A percentile compares a stretch with the other conserved stretches of the same genome.
These are phyloP conservation scores for Saccharomyces hybrid DNA, from an alignment of 1,139 yeast species.

Conservation along the genomic window DNA sequence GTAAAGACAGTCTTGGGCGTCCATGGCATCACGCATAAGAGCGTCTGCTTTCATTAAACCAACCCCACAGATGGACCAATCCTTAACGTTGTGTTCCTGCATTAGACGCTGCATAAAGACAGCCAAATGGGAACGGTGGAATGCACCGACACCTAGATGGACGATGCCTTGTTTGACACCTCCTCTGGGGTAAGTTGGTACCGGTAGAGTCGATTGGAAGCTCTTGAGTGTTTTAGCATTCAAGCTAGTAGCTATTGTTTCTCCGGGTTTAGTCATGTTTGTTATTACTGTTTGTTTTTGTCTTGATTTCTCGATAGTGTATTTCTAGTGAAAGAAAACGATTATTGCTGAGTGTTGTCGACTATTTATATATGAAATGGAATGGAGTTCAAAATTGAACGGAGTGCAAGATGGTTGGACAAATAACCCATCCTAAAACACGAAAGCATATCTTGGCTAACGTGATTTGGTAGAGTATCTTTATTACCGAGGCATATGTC, in stretches of 20 bases:
- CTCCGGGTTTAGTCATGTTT: neutral
- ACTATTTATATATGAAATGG: too few species aligned
- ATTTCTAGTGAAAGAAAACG: too few species aligned
- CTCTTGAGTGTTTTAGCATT: neutral
- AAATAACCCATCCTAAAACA: too few species aligned
- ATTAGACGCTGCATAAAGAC: conserved; percentile 11
- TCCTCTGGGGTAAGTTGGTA: conserved; percentile 8
- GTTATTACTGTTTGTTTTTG: too few species aligned
- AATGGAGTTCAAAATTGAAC: too few species aligned
- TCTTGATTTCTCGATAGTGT: too few species aligned
- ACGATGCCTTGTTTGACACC: conserved; percentile 8
- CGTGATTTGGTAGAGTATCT: too few species aligned
- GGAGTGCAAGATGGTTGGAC: too few species aligned
- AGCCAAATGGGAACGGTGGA: conserved; percentile 7
- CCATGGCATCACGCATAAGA: conserved; percentile 6
- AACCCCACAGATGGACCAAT: conserved; percentile 8
- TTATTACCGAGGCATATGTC: too few species aligned
- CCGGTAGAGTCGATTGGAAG: neutral
- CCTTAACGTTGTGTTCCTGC: conserved; percentile 4
- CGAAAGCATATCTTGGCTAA: too few species aligned
- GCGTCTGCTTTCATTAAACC: conserved; percentile 7
- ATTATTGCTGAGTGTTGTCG: too few species aligned
- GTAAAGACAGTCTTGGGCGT: conserved; percentile 5
- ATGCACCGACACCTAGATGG: conserved; percentile 8
- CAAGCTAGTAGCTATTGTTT: neutral